Evolutionary conservation across 495 filamentous ascomycete genomes (phyloP), one percentile per base, ranked within the genome.

Genomic region (Cercophora sp.): DNA sequence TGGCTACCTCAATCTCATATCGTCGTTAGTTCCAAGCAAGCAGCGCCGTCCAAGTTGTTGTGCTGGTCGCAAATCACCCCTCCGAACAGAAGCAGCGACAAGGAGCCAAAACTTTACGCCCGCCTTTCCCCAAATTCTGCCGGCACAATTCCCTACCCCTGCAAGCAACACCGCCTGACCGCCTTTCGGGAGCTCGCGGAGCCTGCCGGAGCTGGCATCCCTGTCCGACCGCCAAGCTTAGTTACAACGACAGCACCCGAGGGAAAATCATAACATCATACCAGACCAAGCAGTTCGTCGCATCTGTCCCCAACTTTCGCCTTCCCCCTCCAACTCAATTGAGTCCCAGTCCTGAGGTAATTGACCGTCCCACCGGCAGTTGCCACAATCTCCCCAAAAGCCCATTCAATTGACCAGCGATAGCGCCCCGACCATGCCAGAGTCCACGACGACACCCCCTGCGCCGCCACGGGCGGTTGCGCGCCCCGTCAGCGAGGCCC

Each of bases 401-500:
- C 42, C 5, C 41, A 44, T 13, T 16, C 22, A n/a, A n/a, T n/a
- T n/a, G n/a, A n/a, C n/a, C n/a, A n/a, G n/a, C n/a, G n/a, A n/a
- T n/a, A n/a, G n/a, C n/a, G n/a, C n/a, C n/a, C n/a, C n/a, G n/a
- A n/a, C n/a, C n/a, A 76, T 76, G 73, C 49, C 75, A 53, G 72
- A 78, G 48, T 67, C 66, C 43, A 61, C 71, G 42, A 58, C 62
- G 52, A 37, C 57, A 37, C 62, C 70, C 29, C 59, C 70, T 44
- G 24, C 63, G 44, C 67, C 69, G 37, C 57, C 74, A 48, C 67
- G 67, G 65, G 61, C 62, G 23, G 63, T 73, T 51, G 63, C 71
- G 66, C 85, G 88, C 68, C 90, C 90, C 53, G 86, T 94, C 76
- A 93, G 88, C 76, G 91, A 96, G 76, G 88, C 90, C 60, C 78